Evolutionary conservation across 768 basidiomycete species (phyloP).

Genomic region (Daedalea quercina): DNA sequence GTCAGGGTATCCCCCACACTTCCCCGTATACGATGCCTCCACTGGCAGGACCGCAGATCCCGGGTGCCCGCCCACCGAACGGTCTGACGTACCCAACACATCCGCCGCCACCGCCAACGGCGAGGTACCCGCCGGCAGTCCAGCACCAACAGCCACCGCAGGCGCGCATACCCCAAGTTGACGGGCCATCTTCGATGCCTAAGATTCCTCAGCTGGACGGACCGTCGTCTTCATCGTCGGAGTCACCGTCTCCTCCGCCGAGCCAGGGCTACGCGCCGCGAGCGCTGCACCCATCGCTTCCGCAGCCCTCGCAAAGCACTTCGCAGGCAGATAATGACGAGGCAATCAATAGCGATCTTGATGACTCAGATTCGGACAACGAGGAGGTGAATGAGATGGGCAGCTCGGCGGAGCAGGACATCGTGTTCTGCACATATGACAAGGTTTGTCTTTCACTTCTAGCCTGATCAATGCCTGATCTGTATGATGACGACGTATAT

Average conservation of each 20-base stretch:
- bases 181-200: conserved; percentile 45
- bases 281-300: conserved; percentile 67
- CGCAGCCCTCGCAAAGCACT: conserved; percentile 44
- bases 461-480: too few species aligned
- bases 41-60: conserved; percentile 60
- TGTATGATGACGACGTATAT: neutral
- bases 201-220: conserved; percentile 29
- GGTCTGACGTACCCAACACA: conserved; percentile 49
- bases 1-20: conserved; percentile 25
- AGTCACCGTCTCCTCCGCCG: conserved; percentile 65
- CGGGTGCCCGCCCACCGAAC: conserved; percentile 42
- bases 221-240: conserved; percentile 61
- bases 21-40: conserved; percentile 49
- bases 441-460: conserved; percentile 51
- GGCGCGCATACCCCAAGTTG: conserved; percentile 11
- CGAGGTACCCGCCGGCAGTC: conserved; percentile 13
- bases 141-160: conserved; percentile 1
- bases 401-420: conserved; percentile 66
- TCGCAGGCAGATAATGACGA: conserved; percentile 54
- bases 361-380: conserved; percentile 87
- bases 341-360: conserved; percentile 93
- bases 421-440: conserved; percentile 97
- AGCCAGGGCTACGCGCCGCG: conserved; percentile 57
- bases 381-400: conserved; percentile 82
- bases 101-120: conserved; percentile 16